Evolutionary conservation across 2,329 filamentous ascomycete genomes (phyloP), one percentile per base, ranked within the genome.

Genomic region (Fonsecaea pugnacius): DNA sequence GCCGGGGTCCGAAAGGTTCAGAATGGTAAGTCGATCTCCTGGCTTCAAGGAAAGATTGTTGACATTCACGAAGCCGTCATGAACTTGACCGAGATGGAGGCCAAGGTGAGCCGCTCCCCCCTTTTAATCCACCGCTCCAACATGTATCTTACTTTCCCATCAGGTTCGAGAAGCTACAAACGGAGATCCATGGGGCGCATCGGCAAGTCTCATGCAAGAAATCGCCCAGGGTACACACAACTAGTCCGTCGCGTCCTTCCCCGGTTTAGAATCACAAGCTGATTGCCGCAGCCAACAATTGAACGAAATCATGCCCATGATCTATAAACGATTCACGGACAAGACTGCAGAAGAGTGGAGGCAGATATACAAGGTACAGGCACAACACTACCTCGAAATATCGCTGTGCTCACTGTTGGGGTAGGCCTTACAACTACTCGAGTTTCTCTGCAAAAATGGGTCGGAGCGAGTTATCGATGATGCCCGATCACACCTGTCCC

Each of bases 251-350:
- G 18, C 24, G 32, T 62, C 52, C 36, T 56, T 43, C 57, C 38
- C 10, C 40, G 33, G n/a, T 43, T 12, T 10, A 9, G 40, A 27
- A 12, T n/a, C n/a, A 9, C 52, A 5, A 27, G 56, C 62, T 68
- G 48, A 69, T 50, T 50, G 40, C n/a, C 16, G 24, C 59, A 63
- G 94, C 77, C 92, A 96, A 87, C 87, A 93, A 58, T 87, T 99
- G 63, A 98, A 98, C 78, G 95, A 99, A 79, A 98, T 99, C 76
- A 99, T 99, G 95, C 95, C 95, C 70, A 95, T 99, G 92, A 96
- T 99, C 75, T 99, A 99, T 83, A 95, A 96, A 75, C 91, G 95
- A 70, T 99, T 99, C 78, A 99, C 95, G 66, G 95, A 99, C 77
- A 99, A 99, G 83, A 86, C 92, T 7, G 94, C 95, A 62, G 95